These are phyloP conservation scores for Colletotrichum lupini DNA, from an alignment of 2,329 filamentous ascomycete genomes.

Conservation along the genomic window DNA sequence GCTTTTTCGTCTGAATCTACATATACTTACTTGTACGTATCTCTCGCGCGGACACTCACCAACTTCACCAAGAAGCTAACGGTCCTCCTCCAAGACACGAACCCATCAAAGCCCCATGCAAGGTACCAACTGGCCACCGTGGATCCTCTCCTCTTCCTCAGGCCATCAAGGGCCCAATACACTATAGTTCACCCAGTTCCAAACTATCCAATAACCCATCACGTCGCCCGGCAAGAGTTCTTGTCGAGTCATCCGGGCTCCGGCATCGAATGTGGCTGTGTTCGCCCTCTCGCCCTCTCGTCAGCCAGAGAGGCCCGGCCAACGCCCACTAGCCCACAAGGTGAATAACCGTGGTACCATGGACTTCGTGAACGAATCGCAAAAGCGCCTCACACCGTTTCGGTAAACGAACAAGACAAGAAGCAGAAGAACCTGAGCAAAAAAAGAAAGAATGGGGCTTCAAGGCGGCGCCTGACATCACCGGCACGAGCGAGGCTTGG, in stretches of 20 bases:
- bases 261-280: conserved; percentile 23
- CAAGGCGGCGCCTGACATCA: conserved; percentile 28
- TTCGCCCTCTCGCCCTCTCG: not conserved
- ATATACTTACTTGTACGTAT: not conserved
- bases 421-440: not conserved
- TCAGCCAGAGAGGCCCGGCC: too few relatives aligned
- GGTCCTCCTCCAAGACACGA: not conserved
- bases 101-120: not conserved
- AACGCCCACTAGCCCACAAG: not conserved
- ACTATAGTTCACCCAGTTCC: not conserved
- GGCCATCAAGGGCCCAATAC: not conserved
- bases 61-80: not conserved
- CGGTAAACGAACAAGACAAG: not conserved
- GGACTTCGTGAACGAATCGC: not conserved
- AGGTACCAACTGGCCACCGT: not conserved
- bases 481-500: conserved; percentile 19
- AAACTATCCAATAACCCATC: not conserved
- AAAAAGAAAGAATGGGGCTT: not conserved
- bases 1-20: not conserved
- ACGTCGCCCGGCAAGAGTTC: not conserved
- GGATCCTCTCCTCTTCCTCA: not conserved
- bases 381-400: not conserved
- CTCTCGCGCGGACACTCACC: not conserved
- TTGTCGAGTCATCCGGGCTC: conserved; percentile 9
- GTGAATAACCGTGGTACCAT: not conserved